Evolutionary conservation across 495 filamentous ascomycete species (phyloP), one percentile per base, ranked within the genome.

Genomic region (Podospora australis): DNA sequence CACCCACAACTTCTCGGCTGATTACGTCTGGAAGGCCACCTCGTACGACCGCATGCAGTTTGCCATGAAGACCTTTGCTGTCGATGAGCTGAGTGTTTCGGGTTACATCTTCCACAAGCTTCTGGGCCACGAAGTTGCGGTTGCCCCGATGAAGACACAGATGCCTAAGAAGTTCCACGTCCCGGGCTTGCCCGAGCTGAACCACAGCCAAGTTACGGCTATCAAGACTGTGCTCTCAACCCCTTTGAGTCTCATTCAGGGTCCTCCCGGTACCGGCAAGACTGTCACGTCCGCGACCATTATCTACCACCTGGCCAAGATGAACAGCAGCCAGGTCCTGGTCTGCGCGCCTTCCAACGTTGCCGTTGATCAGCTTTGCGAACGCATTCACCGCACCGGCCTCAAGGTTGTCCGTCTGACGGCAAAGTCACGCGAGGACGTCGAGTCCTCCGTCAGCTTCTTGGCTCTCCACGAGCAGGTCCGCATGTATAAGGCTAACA

Each of bases 1-100:
- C 71, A 96, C 94, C 1, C 90, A 95, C 66, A 94, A 95, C 60
- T 99, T 97, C 66, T 95, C 86, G 28, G 92, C 90, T 49, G 92
- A 99, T 65, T 99, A 99, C 62, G 92, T 99, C 24, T 99, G 92
- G 92, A 99, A 99, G 60, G 92, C 92, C 17, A 99, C 94, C 1
- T 96, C 90, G 0, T 99, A 97, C 60, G 92, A 99, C 62, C 90
- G 92, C 50, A 99, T 99, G 92, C 92, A 99, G 65, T 80, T 87
- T 52, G 92, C 92, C 28, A 97, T 99, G 92, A 96, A 97, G 77
- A 97, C 88, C 0, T 99, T 99, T 61, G 92, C 92, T 19, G 82
- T 99, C 41, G 92, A 99, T 55, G 92, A 99, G 59, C 87, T 94
- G 84, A 96, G 90, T 60, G 90, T 99, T 43, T 96, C 91, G 19